Evolutionary conservation across 225 moss, liverwort and hornwort species (phyloP).

Genomic region (Marchantia paleacea): DNA sequence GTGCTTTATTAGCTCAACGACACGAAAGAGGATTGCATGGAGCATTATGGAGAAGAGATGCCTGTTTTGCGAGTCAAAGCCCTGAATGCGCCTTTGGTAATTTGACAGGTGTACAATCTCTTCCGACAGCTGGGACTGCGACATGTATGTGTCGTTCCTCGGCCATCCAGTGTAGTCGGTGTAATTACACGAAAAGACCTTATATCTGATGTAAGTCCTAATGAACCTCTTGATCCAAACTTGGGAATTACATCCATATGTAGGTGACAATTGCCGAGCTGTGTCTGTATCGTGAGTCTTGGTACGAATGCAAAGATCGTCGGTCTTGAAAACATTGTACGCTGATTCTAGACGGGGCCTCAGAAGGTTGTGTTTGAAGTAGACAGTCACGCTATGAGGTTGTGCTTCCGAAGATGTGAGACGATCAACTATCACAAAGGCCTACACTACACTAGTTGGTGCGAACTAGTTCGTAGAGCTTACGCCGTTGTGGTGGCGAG

Average conservation of each 20-base stretch:
- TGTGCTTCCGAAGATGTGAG: not conserved
- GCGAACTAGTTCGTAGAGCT: not conserved
- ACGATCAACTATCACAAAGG: not conserved
- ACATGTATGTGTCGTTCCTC: slow-evolving; percentile 92
- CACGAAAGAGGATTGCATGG: not conserved
- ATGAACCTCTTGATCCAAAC: not conserved
- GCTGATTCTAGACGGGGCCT: not conserved
- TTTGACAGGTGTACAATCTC: slow-evolving; percentile 80
- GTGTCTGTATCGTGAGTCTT: not conserved
- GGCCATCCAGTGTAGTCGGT: slow-evolving; percentile 81
- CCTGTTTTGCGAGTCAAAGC: not conserved
- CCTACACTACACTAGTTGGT: not conserved
- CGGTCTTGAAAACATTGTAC: not conserved
- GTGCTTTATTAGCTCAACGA: not conserved
- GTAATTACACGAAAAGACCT: slow-evolving; percentile 92
- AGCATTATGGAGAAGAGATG: not conserved
- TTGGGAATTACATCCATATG: not conserved
- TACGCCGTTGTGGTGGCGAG: not conserved
- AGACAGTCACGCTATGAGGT: not conserved
- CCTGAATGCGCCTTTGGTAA: not conserved
- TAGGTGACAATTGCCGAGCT: not conserved
- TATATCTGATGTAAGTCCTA: slow-evolving; percentile 63
- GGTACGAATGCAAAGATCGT: not conserved
- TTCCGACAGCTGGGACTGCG: slow-evolving; percentile 98
- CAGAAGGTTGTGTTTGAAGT: not conserved